Conservation (phyloP, 352 stramenopile genomes). For the Pythium phragmiticola region DNA sequence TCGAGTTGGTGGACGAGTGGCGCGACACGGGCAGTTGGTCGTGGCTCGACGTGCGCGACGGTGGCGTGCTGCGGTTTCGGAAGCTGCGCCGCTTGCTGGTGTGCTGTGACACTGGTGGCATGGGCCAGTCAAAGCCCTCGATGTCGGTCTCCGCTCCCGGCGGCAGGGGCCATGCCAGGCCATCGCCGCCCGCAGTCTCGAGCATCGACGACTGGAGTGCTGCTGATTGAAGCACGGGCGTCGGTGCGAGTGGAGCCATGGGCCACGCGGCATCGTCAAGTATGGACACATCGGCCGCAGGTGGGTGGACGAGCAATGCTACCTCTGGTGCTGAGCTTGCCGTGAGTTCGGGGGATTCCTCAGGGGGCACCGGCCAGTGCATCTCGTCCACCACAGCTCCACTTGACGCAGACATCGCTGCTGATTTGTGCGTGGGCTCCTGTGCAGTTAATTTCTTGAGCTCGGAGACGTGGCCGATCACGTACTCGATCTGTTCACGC, state of each 20-base stretch:
- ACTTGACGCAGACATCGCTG: neutral
- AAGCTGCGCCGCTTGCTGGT: constrained; percentile 13
- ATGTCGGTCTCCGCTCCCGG: constrained; percentile 7
- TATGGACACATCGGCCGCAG: neutral
- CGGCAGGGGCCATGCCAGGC: constrained; percentile 19
- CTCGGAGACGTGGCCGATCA: constrained; percentile 63
- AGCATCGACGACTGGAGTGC: neutral
- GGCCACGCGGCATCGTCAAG: constrained; percentile 19
- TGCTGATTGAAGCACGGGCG: neutral
- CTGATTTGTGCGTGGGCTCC: neutral
- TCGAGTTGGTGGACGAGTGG: constrained; percentile 9
- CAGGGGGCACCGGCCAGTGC: constrained; percentile 16
- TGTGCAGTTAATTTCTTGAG: constrained; percentile 40
- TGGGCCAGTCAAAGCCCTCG: constrained; percentile 22
- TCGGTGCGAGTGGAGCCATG: constrained; percentile 13
- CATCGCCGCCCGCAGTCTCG: neutral
- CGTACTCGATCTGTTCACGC: constrained; percentile 70
- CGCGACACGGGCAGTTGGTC: constrained; percentile 13
- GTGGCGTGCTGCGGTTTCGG: neutral
- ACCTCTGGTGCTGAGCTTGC: neutral
- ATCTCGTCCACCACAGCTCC: neutral
- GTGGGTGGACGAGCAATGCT: neutral
- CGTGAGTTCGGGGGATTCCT: neutral
- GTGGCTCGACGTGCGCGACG: constrained; percentile 19
- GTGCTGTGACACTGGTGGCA: constrained; percentile 9